Evolutionary conservation across 106 monocot species (phyloP), one percentile per base, ranked within the genome.

Genomic region (Iris macrosiphon): DNA sequence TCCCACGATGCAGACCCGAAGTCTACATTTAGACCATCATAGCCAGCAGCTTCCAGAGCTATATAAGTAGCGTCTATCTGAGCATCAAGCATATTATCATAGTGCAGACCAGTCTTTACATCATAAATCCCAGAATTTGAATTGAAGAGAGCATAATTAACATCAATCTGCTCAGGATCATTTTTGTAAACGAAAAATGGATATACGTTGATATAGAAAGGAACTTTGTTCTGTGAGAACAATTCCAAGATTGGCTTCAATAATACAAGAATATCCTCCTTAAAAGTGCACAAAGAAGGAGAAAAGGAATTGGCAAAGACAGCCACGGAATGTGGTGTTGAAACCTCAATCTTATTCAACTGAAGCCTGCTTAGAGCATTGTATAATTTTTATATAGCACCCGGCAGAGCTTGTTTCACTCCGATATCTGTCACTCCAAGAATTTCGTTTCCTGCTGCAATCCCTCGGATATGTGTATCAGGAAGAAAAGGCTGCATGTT

Each of bases 51-150:
- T 34, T 79, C 80, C 30, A 95, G 62, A 33, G 94, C 94, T 24
- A 71, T 64, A 72, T 89, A 89, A 37, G 74, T 73, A 35, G 89
- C 94, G 74, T 95, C 94, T 43, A 95, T 45, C 38, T 76, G 72
- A 35, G 94, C 94, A 63, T 95, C 85, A 52, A 95, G 77, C 94
- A 95, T 95, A 65, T 95, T 95, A 44, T 95, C 89, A 65, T 95
- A 95, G 33, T 73, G 79, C 31, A 90, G 52, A 30, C 67, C 31
- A 0, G 84, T 70, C 44, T 85, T 81, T 42, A 55, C 61, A 69
- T 90, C 90, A 57, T 78, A 72, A 42, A 84, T 63, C 40, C 90
- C 90, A 46, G 78, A 35, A 27, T 90, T 90, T 10, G 80, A 49
- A 48, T 74, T 32, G 26, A 90, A 84, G 8, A 90, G 81, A 6